Base-by-base conservation (phyloP, 2,329 filamentous ascomycete species). In the Xylaria arbuscula region DNA sequence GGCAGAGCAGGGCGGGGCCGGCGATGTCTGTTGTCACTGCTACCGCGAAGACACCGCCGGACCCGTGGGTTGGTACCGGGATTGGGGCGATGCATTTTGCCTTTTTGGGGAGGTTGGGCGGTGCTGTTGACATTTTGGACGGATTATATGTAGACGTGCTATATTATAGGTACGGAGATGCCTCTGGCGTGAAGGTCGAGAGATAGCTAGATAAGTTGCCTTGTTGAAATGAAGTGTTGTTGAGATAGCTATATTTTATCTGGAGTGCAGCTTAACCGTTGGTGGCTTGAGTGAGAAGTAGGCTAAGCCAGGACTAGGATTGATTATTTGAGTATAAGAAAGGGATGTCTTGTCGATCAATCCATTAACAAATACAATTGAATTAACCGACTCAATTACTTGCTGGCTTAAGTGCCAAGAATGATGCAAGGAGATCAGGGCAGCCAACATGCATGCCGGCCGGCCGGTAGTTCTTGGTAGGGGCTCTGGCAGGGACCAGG, bases 11-110 rank as follows among this genome's bases (percentile, higher is more conserved):
- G 2, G 70, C 50, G 0, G 68, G 64, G 15, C 38, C 68, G 17
- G 50, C 22, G 62, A 72, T 70, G 5, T n/a, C 38, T 9, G 68
- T 60, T 34, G 62, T 48, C 56, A 65, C 67, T 1, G 65, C 65
- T 10, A 72, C 68, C 17, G 64, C 8, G 70, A 72, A 70, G 45
- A 62, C 34, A 34, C 70, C 70, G 17, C 68, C 63, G 0, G 65
- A 6, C 3, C 70, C 70, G 68, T 66, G 19, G 0, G 70, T 68
- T 0, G 70, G 70, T 8, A 72, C 70, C 11, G 70, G 62, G 64
- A 70, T 67, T 9, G 70, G 70, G 19, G 65, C 5, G 1, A 67
- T 38, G 54, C 50, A 48, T 32, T 67, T 56, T 3, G 63, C 45
- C 6, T 36, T 11, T 6, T 34, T 40, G 9, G 69, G 64, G 60